Percentiles rank a stretch among this genome's conserved stretches.
phyloP scores from a whole-genome alignment of 106 monocot genomes.

The Agapanthus africanus region DNA sequence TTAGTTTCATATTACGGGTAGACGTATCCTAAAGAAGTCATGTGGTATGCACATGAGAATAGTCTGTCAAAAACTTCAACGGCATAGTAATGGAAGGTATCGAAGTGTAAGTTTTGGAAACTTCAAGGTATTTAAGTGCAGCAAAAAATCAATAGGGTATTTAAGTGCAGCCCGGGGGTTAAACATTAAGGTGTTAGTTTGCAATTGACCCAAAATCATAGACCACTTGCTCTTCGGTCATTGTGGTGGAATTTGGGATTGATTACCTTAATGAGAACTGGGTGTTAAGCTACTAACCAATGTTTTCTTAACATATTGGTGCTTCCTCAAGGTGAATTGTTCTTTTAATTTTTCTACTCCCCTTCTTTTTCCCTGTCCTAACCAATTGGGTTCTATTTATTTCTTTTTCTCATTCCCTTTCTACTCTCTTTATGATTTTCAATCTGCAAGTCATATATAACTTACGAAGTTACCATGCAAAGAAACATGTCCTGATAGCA shows the following conservation, averaged over 20 bases:
- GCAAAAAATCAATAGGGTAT: no score
- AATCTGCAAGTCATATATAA: neutral
- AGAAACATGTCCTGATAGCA: neutral
- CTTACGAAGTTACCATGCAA: neutral
- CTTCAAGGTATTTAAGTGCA: no score
- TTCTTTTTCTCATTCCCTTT: neutral
- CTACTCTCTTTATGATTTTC: neutral
- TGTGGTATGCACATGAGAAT: no score
- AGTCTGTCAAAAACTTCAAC: no score
- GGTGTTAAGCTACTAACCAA: neutral
- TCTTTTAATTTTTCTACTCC: neutral
- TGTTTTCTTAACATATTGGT: neutral
- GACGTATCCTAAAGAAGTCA: no score
- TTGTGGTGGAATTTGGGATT: neutral
- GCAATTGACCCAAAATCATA: neutral
- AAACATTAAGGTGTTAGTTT: no score
- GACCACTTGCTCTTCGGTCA: neutral
- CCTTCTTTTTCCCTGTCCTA: neutral
- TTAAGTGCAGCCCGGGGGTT: no score
- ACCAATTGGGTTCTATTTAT: neutral
- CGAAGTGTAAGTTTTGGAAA: no score
- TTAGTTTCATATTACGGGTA: no score
- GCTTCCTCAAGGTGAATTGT: neutral
- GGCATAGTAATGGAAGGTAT: no score
- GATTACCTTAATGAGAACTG: neutral